phyloP scores from a whole-genome alignment of 306 rosid genomes.

The Castanopsis chinensis region DNA sequence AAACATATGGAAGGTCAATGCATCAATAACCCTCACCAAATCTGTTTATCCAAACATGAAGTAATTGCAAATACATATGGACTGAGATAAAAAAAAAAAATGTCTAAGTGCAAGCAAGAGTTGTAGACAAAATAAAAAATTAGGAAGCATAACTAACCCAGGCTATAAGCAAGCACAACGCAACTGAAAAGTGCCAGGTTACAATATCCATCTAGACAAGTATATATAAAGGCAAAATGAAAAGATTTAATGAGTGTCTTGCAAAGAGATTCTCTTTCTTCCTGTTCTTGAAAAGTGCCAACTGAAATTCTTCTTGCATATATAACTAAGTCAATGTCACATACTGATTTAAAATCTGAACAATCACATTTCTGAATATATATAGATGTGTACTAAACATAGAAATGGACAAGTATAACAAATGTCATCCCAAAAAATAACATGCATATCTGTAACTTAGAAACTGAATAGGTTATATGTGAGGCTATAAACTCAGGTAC shows the following conservation, averaged over 20 bases:
- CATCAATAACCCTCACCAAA: neutral
- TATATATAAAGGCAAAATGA: neutral
- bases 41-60: neutral
- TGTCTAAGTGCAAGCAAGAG: neutral
- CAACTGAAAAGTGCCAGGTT: constrained; percentile 75
- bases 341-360: neutral
- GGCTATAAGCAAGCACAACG: constrained; percentile 93
- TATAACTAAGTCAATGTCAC: constrained; percentile 3
- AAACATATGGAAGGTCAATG: neutral
- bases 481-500: neutral
- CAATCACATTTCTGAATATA: neutral
- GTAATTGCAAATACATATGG: neutral
- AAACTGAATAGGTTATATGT: neutral
- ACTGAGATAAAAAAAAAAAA: neutral
- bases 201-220: neutral
- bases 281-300: constrained; percentile 80
- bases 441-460: neutral
- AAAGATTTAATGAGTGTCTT: constrained; percentile 54
- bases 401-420: neutral
- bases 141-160: constrained; percentile 64
- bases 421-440: neutral
- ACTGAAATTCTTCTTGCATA: constrained; percentile 88
- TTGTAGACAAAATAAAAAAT: constrained; percentile 19
- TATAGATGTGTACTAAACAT: neutral
- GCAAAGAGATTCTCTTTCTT: constrained; percentile 78